Base-by-base conservation (phyloP, 2,329 filamentous ascomycete species). In the Rhynchosporium secalis region DNA sequence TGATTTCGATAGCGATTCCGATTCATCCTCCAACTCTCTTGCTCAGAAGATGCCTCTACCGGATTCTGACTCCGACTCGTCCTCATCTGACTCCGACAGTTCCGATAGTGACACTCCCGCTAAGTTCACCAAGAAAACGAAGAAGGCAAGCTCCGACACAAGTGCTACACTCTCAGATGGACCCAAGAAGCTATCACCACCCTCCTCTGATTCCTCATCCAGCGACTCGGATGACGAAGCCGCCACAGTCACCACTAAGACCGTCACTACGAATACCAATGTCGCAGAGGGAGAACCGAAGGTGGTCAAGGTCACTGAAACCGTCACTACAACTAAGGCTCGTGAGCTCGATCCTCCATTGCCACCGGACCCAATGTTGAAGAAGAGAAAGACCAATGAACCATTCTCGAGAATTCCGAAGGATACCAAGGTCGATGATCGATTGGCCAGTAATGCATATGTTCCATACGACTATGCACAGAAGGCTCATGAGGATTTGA, bases 391-490 rank as follows among this genome's bases (percentile, higher is more conserved):
- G 77, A 81, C 78, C 67, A 87, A 82, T 74, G 83, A 83, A 75
- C 92, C 83, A 68, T 97, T 90, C 79, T 96, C 85, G 65, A 91
- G 87, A 72, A 91, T 91, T 74, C 85, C 85, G 73, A 86, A 84
- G 76, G 83, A 88, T 75, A 84, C 85, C 70, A 78, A 79, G 66
- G 89, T 91, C 62, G 88, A 92, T 71, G 81, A 84, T 28, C 84
- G 80, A 71, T 88, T 92, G 70, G 74, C 86, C 2, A 92, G 88
- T 70, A 97, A 98, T 77, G 85, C 84, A 13, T 98, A 94, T 75
- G 82, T 91, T 10, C 82, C 87, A 28, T 92, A 97, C 75, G 88
- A 90, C 66, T 99, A 98, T 78, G 94, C 93, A 29, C 89, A 95
- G 71, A 87, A 87, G 70, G 96, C 96, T 8, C 91, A 93, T 73